Evolutionary conservation across 2,329 filamentous ascomycete species (phyloP).

Genomic region (Cadophora gregata): DNA sequence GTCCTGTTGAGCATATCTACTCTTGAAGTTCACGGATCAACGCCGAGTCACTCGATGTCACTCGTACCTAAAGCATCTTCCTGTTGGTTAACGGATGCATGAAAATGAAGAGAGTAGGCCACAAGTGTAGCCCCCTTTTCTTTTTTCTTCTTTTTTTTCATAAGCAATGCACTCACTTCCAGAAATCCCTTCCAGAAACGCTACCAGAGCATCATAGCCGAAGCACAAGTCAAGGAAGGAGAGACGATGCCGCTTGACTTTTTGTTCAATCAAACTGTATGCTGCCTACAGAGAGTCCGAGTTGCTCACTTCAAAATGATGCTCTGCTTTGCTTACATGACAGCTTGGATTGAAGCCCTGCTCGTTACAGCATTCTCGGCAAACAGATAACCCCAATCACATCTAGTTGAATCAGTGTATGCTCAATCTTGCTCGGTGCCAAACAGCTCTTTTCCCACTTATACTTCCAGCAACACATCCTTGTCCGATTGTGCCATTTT

Average conservation of each 20-base stretch:
- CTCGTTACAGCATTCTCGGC: neutral
- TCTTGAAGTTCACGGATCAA: no score
- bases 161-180: no score
- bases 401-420: constrained; percentile 34
- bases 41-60: neutral
- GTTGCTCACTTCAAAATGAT: constrained; percentile 35
- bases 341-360: no score
- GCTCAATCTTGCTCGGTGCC: constrained; percentile 43
- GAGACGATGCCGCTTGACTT: neutral
- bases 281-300: constrained; percentile 24
- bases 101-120: neutral
- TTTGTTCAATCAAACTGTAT: neutral
- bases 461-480: constrained; percentile 24
- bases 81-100: neutral
- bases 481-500: constrained; percentile 19
- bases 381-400: neutral
- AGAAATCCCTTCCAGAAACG: neutral
- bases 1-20: no score
- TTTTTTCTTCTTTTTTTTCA: no score
- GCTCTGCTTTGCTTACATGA: neutral
- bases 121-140: neutral
- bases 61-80: neutral
- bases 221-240: neutral
- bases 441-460: constrained; percentile 34
- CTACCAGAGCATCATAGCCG: neutral